Evolutionary conservation across 1,139 yeast species (phyloP).

Genomic region (Magnusiomyces sp.): DNA sequence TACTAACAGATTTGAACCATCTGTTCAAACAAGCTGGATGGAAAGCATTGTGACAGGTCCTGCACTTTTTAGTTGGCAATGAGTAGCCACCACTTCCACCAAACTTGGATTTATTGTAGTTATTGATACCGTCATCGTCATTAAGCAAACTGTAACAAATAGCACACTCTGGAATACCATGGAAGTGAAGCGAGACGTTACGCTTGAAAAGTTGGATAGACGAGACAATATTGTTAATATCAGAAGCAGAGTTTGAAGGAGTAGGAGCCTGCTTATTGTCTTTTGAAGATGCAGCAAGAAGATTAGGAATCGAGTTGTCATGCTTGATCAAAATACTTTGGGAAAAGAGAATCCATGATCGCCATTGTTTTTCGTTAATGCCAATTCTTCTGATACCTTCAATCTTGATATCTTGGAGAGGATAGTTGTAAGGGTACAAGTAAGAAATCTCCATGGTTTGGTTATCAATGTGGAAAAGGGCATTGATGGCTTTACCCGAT

Average conservation of each 20-base stretch:
- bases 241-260: conserved; percentile 53
- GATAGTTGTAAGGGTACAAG: conserved; percentile 62
- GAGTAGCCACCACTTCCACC: conserved; percentile 31
- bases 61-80: conserved; percentile 78
- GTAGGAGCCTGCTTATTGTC: conserved; percentile 13
- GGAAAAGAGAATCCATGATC: conserved; percentile 89
- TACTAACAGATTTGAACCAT: conserved; percentile 94
- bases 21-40: conserved; percentile 96
- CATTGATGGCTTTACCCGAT: conserved; percentile 59
- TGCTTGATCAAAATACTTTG: conserved; percentile 45
- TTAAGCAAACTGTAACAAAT: conserved; percentile 88
- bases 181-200: conserved; percentile 71
- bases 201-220: conserved; percentile 74
- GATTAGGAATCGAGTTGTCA: no score
- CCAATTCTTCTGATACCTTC: conserved; percentile 79
- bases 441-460: conserved; percentile 78
- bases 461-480: conserved; percentile 75
- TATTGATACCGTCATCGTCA: conserved; percentile 49
- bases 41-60: conserved; percentile 86
- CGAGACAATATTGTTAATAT: conserved; percentile 42
- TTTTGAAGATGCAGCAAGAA: conserved; percentile 33
- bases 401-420: conserved; percentile 63
- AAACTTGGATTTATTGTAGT: no score
- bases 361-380: conserved; percentile 88
- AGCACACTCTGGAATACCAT: conserved; percentile 92